Conservation (phyloP, 805 yeast genomes). For the Ogataea dorogensis region DNA sequence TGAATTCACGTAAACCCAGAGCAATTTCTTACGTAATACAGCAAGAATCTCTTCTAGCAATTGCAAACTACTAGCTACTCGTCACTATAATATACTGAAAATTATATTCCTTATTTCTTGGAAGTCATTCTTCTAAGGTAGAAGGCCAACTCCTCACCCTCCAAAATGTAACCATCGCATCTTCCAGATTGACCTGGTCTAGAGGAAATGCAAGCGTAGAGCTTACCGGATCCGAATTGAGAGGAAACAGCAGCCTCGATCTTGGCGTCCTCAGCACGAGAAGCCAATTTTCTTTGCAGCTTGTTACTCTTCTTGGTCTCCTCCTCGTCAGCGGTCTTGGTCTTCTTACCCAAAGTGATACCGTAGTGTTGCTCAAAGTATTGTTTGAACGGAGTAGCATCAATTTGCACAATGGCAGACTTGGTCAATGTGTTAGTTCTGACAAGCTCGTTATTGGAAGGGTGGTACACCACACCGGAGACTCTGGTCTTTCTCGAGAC, state of each 20-base stretch:
- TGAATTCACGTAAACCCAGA: background rate
- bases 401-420: conserved; percentile 98
- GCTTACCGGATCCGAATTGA: conserved; percentile 98
- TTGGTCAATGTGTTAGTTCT: conserved; percentile 99
- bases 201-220: conserved; percentile 97
- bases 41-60: too few species aligned
- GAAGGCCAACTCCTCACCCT: conserved; percentile 99
- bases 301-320: conserved; percentile 67
- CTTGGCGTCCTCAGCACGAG: conserved; percentile 83
- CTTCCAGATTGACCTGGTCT: conserved; percentile 99
- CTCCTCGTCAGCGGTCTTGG: conserved; percentile 56
- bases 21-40: conserved; percentile 21
- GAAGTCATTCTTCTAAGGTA: conserved; percentile 99
- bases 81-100: background rate
- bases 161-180: conserved; percentile 99
- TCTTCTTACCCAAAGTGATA: conserved; percentile 86
- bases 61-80: too few species aligned
- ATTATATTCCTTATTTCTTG: conserved; percentile 71
- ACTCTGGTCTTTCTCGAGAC: conserved; percentile 98
- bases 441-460: conserved; percentile 99
- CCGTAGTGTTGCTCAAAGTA: conserved; percentile 99
- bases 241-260: conserved; percentile 88
- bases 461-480: conserved; percentile 97
- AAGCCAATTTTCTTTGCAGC: conserved; percentile 88
- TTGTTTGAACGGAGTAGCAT: conserved; percentile 99